Base-by-base conservation (phyloP, 805 yeast genomes). In the Candida hungchunana region DNA sequence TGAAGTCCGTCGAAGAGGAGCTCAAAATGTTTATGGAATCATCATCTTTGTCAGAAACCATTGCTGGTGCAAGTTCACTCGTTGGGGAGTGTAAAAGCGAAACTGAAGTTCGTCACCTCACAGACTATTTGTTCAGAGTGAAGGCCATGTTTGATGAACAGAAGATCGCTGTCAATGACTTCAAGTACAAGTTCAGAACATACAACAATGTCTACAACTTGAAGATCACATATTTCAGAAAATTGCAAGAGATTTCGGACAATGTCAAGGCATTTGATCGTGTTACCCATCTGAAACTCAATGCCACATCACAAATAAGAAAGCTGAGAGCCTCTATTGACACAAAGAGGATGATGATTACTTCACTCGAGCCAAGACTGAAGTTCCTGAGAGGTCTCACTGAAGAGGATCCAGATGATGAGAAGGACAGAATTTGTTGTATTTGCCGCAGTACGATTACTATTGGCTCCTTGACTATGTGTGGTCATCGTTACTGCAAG, bases 401-500 rank as follows among this genome's bases (percentile, higher is more conserved):
- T n/a, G 13, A 13, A 12, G 10, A 23, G 9, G 31, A 26, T 8
- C 18, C 12, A 8, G 10, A 22, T 4, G 60, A 56, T 7, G 55
- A 56, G 7, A 36, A 39, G n/a, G 60, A 60, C 14, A 47, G 48
- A 36, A 59, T 70, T 14, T 93, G 98, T 58, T 72, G 79, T 21
- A 89, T 93, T 42, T 93, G 98, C 56, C 75, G 82, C 15, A 70
- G 78, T 4, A 55, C 73, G 2, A 85, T 88, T 32, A 65, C 73
- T 3, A 66, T 77, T 26, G 98, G 98, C 0, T 72, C 93, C 0
- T 64, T 93, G 37, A 82, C 95, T 0, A 77, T 77, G 8, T 93
- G 98, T 68, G 97, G 97, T 0, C 98, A 93, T 59, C 79, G 78
- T 47, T 93, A 82, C 54, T 93, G 98, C 56, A 73, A 76, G 39